phyloP scores from a whole-genome alignment of 2,329 filamentous ascomycete genomes.

The Geosmithia flava region DNA sequence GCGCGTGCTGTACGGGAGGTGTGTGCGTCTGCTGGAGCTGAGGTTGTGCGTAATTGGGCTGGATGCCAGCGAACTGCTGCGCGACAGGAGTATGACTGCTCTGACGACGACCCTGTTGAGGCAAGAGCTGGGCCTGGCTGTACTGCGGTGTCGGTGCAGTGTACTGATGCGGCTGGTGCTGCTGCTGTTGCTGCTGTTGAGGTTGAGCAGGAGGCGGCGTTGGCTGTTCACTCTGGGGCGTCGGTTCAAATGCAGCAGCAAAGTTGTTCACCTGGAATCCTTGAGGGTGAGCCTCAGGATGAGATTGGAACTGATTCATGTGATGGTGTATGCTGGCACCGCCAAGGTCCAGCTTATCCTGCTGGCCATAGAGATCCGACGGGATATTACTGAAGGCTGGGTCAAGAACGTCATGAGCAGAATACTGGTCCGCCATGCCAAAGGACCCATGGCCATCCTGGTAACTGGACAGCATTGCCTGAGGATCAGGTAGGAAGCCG shows the following conservation, averaged over 20 bases:
- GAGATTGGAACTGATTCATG: conserved; percentile 16
- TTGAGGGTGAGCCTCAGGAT: conserved; percentile 17
- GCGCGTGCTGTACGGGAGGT: conserved; percentile 3
- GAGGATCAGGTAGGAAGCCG: conserved; percentile 19
- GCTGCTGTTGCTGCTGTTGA: neutral
- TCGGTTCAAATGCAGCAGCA: conserved; percentile 13
- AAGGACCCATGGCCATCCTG: conserved; percentile 17
- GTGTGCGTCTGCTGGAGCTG: conserved; percentile 2
- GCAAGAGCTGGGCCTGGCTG: conserved; percentile 18
- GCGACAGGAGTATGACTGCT: conserved; percentile 18
- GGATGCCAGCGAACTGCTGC: conserved; percentile 16
- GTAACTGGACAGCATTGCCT: conserved; percentile 11
- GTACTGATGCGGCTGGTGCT: conserved; percentile 5
- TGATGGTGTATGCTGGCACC: conserved; percentile 11
- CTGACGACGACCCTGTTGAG: conserved; percentile 14
- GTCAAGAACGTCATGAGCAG: conserved; percentile 21
- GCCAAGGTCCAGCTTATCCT: conserved; percentile 12
- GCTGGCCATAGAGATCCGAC: conserved; percentile 22
- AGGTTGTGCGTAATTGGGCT: conserved; percentile 6
- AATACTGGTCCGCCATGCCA: conserved; percentile 19
- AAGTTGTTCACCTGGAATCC: conserved; percentile 19
- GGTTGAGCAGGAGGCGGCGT: conserved; percentile 10
- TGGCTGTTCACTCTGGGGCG: conserved; percentile 12
- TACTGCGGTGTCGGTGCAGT: conserved; percentile 13
- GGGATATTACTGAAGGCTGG: conserved; percentile 22